Percentiles rank a stretch among this genome's conserved stretches.
phyloP scores from a whole-genome alignment of 1,284 basidiomycete genomes.

The Trichosporon inkin region DNA sequence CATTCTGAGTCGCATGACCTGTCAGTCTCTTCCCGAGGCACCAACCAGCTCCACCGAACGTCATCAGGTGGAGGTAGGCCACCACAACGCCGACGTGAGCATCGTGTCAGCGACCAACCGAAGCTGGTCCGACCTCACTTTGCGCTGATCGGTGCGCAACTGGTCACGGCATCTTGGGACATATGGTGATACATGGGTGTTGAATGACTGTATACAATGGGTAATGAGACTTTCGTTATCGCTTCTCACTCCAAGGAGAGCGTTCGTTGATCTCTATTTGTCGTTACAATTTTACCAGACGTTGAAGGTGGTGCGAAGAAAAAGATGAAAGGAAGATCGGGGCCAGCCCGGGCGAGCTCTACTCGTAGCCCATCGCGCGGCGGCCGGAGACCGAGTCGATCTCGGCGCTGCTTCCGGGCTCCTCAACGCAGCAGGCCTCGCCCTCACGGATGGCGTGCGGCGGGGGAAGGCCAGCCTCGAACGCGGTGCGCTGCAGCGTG shows the following conservation, averaged over 20 bases:
- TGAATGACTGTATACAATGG: slow-evolving; percentile 1
- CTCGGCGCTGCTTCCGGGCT: slow-evolving; percentile 18
- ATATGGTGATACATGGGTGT: slow-evolving; percentile 4
- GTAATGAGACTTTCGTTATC: background rate
- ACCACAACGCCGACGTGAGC: too few relatives aligned
- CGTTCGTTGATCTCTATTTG: background rate
- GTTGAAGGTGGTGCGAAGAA: background rate
- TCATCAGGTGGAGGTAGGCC: background rate
- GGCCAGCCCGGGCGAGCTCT: too few relatives aligned
- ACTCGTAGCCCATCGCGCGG: slow-evolving; percentile 38
- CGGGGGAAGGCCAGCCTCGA: slow-evolving; percentile 41
- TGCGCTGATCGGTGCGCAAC: background rate
- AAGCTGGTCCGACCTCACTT: too few relatives aligned
- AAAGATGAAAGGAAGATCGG: background rate
- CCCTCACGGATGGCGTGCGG: slow-evolving; percentile 23
- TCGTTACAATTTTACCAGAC: background rate
- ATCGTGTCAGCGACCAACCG: too few relatives aligned
- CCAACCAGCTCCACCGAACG: background rate
- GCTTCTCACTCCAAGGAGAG: background rate
- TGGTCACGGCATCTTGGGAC: background rate
- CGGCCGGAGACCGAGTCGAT: slow-evolving; percentile 32
- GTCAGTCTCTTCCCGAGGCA: background rate
- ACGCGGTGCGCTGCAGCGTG: slow-evolving; percentile 32
- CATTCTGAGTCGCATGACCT: background rate
- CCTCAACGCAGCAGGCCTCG: slow-evolving; percentile 30